These are phyloP conservation scores for Mychonastes homosphaera DNA, from an alignment of 139 green algal species.

Conservation along the genomic window DNA sequence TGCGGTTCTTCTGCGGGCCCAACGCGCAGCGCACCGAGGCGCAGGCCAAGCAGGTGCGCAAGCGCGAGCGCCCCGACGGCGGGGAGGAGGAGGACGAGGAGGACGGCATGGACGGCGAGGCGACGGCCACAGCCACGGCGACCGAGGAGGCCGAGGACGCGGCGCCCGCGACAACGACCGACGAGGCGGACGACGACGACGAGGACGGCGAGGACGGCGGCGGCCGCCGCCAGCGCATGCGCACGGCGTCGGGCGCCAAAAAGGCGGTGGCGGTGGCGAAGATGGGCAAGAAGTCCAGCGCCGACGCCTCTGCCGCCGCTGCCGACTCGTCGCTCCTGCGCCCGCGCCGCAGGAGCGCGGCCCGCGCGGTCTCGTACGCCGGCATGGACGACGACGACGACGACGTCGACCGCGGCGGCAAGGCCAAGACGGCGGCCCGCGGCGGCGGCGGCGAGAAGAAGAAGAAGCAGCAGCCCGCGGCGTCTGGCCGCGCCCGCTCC, in stretches of 20 bases:
- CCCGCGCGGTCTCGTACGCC: no score
- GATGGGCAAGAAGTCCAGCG: not conserved
- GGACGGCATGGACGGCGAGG: not conserved
- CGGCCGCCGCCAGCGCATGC: not conserved
- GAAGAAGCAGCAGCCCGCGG: no score
- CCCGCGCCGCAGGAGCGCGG: no score
- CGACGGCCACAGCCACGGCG: conserved; percentile 3
- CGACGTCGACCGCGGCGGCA: no score
- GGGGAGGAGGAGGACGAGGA: conserved; percentile 10
- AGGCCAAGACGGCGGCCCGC: no score
- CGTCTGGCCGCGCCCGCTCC: no score
- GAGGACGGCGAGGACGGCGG: no score
- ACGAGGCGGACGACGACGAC: conserved; percentile 24
- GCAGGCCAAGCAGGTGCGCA: conserved; percentile 73
- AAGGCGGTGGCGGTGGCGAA: not conserved
- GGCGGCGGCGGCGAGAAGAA: no score
- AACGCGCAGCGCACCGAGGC: conserved; percentile 64
- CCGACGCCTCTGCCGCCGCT: no score
- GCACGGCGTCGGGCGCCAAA: conserved; percentile 3
- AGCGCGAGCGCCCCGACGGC: conserved; percentile 32
- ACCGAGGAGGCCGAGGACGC: conserved; percentile 25
- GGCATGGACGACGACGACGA: no score
- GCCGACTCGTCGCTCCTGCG: no score
- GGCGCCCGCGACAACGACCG: conserved; percentile 12
- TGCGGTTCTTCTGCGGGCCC: conserved; percentile 86